Base-by-base conservation (phyloP, 75 land plant genomes). In the Chamaecyparis obtusa region DNA sequence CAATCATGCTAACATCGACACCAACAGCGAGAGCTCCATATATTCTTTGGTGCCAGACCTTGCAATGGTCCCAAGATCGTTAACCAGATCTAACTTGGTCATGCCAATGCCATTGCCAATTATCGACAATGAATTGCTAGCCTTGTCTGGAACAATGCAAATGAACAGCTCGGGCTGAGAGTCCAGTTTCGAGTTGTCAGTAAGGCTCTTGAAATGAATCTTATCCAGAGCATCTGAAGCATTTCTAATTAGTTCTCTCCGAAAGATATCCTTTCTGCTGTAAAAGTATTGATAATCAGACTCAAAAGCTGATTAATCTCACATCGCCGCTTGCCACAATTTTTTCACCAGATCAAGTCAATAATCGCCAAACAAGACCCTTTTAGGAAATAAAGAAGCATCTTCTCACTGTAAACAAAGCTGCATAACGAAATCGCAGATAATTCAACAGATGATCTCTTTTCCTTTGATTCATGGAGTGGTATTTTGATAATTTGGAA, bases 1-100 rank as follows among this genome's bases (percentile, higher is more conserved):
- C 96, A 88, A 95, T 95, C 95, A 95, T 94, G 88, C 95, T 94
- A 21, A 95, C 94, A 90, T 95, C 96, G 15, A 95, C 96, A 71
- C 96, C 96, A 84, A 95, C 96, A 41, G 94, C 91, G 14, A 94
- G 85, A 0, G 95, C 95, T 49, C 94, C 93, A 94, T 94, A 85
- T 92, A 94, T 67, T 92, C 94, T 88, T 92, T 94, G 14, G 95
- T 94, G 0, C 95, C 95, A 15, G 95, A 94, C n/a, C 94, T 76
- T 21, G 95, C 95, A 84, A 94, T 94, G 51, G 95, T 94, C 24
- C 95, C 95, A 27, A 94, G 88, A 27, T 95, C 93, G 90, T 95
- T 93, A 9, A 95, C 96, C 89, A 95, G 85, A 55, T 93, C 97
- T 91, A 88, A 89, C 86, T 95, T 95, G 21, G 97, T 95, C 96